A percentile compares a stretch with the other conserved stretches of the same genome.
phyloP scores from a whole-genome alignment of 192 early-diverging fungal species.

The Coemansia sp. region DNA sequence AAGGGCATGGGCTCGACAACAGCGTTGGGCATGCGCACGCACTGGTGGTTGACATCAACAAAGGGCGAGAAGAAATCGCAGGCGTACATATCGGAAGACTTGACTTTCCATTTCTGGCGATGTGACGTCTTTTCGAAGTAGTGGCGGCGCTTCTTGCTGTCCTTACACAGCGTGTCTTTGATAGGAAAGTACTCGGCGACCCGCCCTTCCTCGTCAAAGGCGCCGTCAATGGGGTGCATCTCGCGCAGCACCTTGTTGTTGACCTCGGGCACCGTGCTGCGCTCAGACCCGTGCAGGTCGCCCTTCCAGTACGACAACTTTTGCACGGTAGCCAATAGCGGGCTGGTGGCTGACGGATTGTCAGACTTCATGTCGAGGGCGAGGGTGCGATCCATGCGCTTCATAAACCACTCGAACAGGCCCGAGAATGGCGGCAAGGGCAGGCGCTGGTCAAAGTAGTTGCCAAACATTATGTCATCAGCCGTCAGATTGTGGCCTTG shows the following conservation, averaged over 20 bases:
- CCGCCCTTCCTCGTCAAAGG: slow-evolving; percentile 40
- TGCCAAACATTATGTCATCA: slow-evolving; percentile 54
- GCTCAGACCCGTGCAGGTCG: slow-evolving; percentile 40
- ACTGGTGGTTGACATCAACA: slow-evolving; percentile 55
- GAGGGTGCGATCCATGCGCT: slow-evolving; percentile 53
- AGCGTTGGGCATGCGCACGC: slow-evolving; percentile 54
- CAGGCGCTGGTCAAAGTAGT: slow-evolving; percentile 53
- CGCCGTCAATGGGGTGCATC: slow-evolving; percentile 47
- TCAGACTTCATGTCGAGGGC: slow-evolving; percentile 53
- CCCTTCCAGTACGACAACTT: slow-evolving; percentile 53
- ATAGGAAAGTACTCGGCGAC: slow-evolving; percentile 52
- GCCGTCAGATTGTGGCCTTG: slow-evolving; percentile 36
- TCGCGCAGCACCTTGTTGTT: slow-evolving; percentile 53
- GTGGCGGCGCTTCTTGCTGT: slow-evolving; percentile 52
- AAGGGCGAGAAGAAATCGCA: slow-evolving; percentile 55
- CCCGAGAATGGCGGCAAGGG: slow-evolving; percentile 52
- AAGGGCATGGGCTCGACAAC: slow-evolving; percentile 54
- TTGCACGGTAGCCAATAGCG: slow-evolving; percentile 49
- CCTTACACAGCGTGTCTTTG: slow-evolving; percentile 45
- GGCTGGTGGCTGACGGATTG: slow-evolving; percentile 51
- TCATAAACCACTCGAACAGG: slow-evolving; percentile 55
- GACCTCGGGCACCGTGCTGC: slow-evolving; percentile 34
- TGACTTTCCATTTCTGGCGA: slow-evolving; percentile 42
- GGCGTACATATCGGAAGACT: slow-evolving; percentile 44
- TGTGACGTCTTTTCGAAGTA: slow-evolving; percentile 51